A percentile compares a stretch with the other conserved stretches of the same genome.
These are phyloP conservation scores for Phytophthora idaei DNA, from an alignment of 352 stramenopile species.

Conservation along the genomic window DNA sequence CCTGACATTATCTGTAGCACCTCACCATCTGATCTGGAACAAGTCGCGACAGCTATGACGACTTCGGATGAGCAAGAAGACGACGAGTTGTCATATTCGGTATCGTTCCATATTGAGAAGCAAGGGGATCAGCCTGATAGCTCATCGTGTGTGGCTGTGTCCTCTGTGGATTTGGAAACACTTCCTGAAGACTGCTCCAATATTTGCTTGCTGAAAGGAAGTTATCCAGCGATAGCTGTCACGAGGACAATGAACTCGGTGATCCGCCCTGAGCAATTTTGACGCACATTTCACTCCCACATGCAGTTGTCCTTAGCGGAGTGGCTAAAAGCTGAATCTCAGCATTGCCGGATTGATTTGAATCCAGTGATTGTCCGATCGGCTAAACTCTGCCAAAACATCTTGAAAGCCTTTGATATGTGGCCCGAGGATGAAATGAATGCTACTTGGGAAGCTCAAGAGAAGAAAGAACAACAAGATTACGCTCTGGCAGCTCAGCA, in stretches of 20 bases:
- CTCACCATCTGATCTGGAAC: conserved; percentile 23
- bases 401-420: conserved; percentile 39
- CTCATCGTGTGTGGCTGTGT: conserved; percentile 26
- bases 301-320: conserved; percentile 15
- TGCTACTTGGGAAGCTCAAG: conserved; percentile 2
- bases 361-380: conserved; percentile 13
- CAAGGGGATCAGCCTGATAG: conserved; percentile 61
- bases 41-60: conserved; percentile 20
- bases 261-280: conserved; percentile 7
- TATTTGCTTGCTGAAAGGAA: conserved; percentile 44
- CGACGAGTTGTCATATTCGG: conserved; percentile 36
- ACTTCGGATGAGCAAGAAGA: conserved; percentile 17
- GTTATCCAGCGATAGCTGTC: conserved; percentile 34
- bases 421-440: conserved; percentile 34
- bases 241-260: conserved; percentile 20
- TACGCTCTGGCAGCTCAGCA: conserved; percentile 1
- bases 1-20: conserved; percentile 40
- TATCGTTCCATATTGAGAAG: conserved; percentile 51
- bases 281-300: conserved; percentile 5
- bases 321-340: conserved; percentile 33
- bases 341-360: conserved; percentile 28
- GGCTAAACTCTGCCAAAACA: conserved; percentile 22
- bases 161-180: conserved; percentile 36
- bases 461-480: conserved; percentile 19
- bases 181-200: conserved; percentile 10